Evolutionary conservation across 2,329 filamentous ascomycete species (phyloP), one percentile per base, ranked within the genome.

Genomic region (Pseudogymnoascus sp.): DNA sequence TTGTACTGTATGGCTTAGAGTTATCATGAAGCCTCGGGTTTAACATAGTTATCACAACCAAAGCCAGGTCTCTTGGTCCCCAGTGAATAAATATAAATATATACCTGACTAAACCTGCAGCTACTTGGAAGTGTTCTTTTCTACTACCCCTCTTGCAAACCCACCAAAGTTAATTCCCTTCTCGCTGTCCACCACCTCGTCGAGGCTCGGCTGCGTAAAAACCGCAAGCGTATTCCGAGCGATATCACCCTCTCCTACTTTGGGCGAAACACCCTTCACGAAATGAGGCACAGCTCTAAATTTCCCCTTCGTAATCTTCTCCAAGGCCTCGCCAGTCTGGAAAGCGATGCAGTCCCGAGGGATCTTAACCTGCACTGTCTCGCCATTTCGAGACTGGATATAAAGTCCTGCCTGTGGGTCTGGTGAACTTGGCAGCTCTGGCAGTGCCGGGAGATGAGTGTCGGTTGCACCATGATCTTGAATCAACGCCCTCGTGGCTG

Each of bases 201-300:
- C 89, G 63, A 97, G 74, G 76, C 97, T 96, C 24, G 94, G 94
- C 81, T 99, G 94, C 63, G 93, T 99, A 71, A 97, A 99, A 8
- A 97, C 92, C 0, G 94, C 94, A 67, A 99, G 76, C 8, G 94
- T 99, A 76, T 97, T 97, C 63, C 88, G 79, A 29, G 88, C 89
- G 63, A 92, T 81, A 29, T 77, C 76, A 1, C 77, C 78, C 11
- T 75, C 77, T 62, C 79, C 72, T 70, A 74, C 76, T 47, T 79
- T 81, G 1, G 82, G 78, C 66, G 83, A 80, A 4, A 88, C 86
- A 0, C 92, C 93, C 66, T 88, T 82, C 7, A 99, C 94, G 74
- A 96, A 97, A 78, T 99, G 94, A 66, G 94, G 93, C 64, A 97
- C 94, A 1, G 94, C 94, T 75, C 88, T 90, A 79, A 99, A 96